Conservation (phyloP, 2,329 filamentous ascomycete species). For the Sclerotinia nivalis region DNA sequence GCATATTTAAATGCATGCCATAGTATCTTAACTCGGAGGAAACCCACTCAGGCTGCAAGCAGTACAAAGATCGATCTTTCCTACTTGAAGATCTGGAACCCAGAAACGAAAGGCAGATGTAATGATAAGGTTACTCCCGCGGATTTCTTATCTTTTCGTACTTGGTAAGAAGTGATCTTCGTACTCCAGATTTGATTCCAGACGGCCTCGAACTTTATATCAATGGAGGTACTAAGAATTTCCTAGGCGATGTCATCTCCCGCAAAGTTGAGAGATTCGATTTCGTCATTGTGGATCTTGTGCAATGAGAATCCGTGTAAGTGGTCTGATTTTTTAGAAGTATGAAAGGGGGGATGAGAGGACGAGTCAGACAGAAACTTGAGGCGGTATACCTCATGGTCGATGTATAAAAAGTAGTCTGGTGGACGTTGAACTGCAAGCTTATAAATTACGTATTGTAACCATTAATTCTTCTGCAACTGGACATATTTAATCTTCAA, state of each 20-base stretch:
- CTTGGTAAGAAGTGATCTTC: neutral
- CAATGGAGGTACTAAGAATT: neutral
- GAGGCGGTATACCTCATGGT: neutral
- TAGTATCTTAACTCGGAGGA: neutral
- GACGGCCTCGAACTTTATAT: neutral
- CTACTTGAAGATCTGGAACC: neutral
- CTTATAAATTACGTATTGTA: neutral
- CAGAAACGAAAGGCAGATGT: neutral
- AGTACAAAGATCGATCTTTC: neutral
- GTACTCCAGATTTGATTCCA: neutral
- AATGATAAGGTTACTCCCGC: conserved; percentile 10
- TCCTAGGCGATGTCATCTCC: neutral
- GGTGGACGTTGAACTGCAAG: neutral
- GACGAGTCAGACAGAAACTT: neutral
- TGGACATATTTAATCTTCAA: neutral
- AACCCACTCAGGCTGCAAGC: neutral
- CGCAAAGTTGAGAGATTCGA: neutral
- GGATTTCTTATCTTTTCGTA: neutral
- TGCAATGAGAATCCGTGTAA: neutral
- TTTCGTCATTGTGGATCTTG: neutral
- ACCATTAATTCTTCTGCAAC: too few species aligned
- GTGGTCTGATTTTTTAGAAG: conserved; percentile 1
- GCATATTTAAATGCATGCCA: neutral
- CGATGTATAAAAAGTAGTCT: neutral
- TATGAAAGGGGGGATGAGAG: neutral